Conservation (phyloP, 345 rosid species). For the Cardamine resedifolia region DNA sequence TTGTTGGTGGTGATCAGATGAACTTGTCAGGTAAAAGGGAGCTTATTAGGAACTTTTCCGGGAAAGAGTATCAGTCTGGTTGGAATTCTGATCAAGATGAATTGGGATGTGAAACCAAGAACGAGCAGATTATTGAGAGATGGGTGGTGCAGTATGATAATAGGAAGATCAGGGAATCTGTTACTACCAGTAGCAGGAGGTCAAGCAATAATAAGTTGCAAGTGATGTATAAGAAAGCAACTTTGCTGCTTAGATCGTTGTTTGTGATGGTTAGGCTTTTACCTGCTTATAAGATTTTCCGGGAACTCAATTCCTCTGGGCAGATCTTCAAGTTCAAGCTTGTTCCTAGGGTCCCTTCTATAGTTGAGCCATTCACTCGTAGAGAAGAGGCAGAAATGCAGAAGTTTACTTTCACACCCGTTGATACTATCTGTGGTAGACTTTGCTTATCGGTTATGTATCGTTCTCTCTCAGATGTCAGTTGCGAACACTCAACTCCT, state of each 20-base stretch:
- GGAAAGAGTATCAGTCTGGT: constrained; percentile 47
- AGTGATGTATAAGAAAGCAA: constrained; percentile 71
- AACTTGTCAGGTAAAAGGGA: constrained; percentile 49
- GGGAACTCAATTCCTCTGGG: constrained; percentile 74
- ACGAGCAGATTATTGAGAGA: constrained; percentile 81
- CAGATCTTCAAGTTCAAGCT: constrained; percentile 58
- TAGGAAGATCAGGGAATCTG: constrained; percentile 55
- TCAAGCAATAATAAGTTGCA: constrained; percentile 57
- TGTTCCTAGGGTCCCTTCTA: constrained; percentile 76
- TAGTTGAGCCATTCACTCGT: constrained; percentile 73
- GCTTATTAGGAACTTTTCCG: constrained; percentile 50
- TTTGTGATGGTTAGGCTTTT: constrained; percentile 81
- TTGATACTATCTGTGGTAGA: constrained; percentile 79
- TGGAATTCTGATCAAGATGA: constrained; percentile 76
- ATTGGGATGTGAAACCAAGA: constrained; percentile 48
- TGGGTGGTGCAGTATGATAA: constrained; percentile 88
- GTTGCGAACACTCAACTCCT: constrained; percentile 69
- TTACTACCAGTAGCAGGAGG: constrained; percentile 57
- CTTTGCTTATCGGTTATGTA: constrained; percentile 82
- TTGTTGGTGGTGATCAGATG: constrained; percentile 54
- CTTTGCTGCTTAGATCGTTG: constrained; percentile 79
- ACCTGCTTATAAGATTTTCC: constrained; percentile 85
- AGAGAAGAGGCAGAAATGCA: constrained; percentile 89
- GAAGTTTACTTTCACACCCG: constrained; percentile 76
- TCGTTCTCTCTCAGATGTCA: constrained; percentile 59